Base-by-base conservation (phyloP, 2,329 filamentous ascomycete species). In the Cryoendolithus antarcticus region DNA sequence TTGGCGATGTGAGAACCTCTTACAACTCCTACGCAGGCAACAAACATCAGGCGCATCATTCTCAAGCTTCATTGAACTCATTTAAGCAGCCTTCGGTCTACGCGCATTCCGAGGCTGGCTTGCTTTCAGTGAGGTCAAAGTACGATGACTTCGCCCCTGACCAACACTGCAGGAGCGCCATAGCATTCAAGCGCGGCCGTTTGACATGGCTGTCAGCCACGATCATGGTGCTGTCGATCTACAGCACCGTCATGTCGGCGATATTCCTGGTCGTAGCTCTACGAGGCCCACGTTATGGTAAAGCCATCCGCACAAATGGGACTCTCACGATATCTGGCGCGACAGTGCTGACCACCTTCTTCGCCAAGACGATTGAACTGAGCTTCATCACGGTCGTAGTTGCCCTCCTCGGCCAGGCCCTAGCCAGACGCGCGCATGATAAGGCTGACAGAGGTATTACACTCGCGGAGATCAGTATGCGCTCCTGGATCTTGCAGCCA, bases 351-450 rank as follows among this genome's bases (percentile, higher is more conserved):
- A 77, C 75, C n/a, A 72, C 81, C 0, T 59, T 85, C 2, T 63
- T 85, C 29, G 80, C 83, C 6, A 89, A 88, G 59, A 73, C 79
- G 0, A 83, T 88, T 35, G 84, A 89, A 59, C 55, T 88, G 46
- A 77, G 79, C 0, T 89, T 86, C 51, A 81, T 85, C 3, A 85
- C 82, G 0, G 77, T 84, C 0, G 82, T 85, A 44, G 79, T 88
- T 1, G 72, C 79, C 0, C 82, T 82, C 39, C 56, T 88, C 0
- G 84, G 84, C 0, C 84, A 91, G 55, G 72, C 82, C 0, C 61
- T 89, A 10, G 85, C 75, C n/a, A 69, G 80, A 12, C 65, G 80
- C 39, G 79, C 82, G 0, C 71, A 84, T 40, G 69, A 70, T 15
- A 71, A 69, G 39, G 64, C 69, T 6, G 47, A 56, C 6, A 43